A percentile compares a stretch with the other conserved stretches of the same genome.
These are phyloP conservation scores for Lachnellula willkommii DNA, from an alignment of 2,329 filamentous ascomycete genomes.

Conservation along the genomic window DNA sequence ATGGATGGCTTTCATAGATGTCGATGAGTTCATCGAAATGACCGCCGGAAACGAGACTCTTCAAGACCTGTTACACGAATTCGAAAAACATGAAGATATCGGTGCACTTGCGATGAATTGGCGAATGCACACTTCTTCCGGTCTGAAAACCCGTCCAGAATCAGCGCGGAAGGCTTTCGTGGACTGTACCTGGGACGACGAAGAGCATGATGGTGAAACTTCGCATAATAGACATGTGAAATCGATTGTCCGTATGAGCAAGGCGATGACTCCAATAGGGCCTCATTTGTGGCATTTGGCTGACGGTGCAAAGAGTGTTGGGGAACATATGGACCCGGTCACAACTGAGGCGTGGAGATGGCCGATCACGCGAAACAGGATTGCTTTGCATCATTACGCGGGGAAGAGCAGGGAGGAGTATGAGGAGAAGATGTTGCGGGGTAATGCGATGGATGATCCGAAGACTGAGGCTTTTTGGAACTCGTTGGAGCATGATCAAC, in stretches of 20 bases:
- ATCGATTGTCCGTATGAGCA: slow-evolving; percentile 27
- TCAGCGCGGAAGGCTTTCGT: slow-evolving; percentile 28
- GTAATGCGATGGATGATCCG: slow-evolving; percentile 26
- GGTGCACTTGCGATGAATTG: slow-evolving; percentile 32
- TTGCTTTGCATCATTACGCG: slow-evolving; percentile 33
- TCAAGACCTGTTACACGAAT: slow-evolving; percentile 24
- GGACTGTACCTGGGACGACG: slow-evolving; percentile 27
- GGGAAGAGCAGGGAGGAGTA: slow-evolving; percentile 32
- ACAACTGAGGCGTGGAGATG: slow-evolving; percentile 19
- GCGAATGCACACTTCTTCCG: slow-evolving; percentile 31
- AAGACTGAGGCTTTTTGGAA: slow-evolving; percentile 28
- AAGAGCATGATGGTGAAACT: slow-evolving; percentile 6
- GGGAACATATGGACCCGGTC: slow-evolving; percentile 24
- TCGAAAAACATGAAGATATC: slow-evolving; percentile 21
- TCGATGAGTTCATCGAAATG: slow-evolving; percentile 32
- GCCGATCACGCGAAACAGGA: slow-evolving; percentile 27
- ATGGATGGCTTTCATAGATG: slow-evolving; percentile 33
- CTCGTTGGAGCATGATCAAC: slow-evolving; percentile 22
- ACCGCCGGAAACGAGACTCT: slow-evolving; percentile 21
- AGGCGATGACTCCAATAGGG: slow-evolving; percentile 15
- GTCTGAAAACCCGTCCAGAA: slow-evolving; percentile 24
- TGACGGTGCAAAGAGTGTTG: slow-evolving; percentile 20
- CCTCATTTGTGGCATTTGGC: slow-evolving; percentile 23
- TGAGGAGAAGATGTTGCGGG: slow-evolving; percentile 26
- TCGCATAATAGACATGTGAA: slow-evolving; percentile 30